Base-by-base conservation (phyloP, 345 rosid species). In the Melaleuca quinquenervia region DNA sequence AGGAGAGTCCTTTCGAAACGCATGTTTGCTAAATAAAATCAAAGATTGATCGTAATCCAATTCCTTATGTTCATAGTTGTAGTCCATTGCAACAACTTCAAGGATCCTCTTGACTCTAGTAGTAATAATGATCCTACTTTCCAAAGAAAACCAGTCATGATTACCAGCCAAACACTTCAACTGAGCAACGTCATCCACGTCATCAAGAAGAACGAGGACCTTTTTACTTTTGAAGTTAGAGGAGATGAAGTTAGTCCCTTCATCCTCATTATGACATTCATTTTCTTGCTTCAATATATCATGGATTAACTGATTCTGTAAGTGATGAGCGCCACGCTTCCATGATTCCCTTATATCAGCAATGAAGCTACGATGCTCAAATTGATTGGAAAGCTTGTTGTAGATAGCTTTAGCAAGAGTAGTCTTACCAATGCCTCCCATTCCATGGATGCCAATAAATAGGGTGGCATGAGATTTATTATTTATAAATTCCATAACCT, bases 41-140 rank as follows among this genome's bases (percentile, higher is more conserved):
- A 27, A 3, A 1, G 74, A 27, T 6, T 27, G 41, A 6, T 60
- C 0, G 0, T 14, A 0, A 14, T 60, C 74, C 41, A 60, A 0
- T 60, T 0, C 41, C 41, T 3, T 0, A 14, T 2, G 74, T 0
- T 14, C 20, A 60, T 60, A 14, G 41, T 41, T 41, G 41, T 2
- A 2, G 41, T 41, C 41, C 41, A 41, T 41, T 41, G 41, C 41
- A 41, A 41, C 41, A 41, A 41, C 41, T 41, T 41, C 41, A 41
- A 41, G 41, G 41, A 41, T 41, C 4, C 4, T 41, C 41, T 41
- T 41, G 41, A 41, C 41, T 41, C 41, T 41, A 4, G 3, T 41
- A 41, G 41, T 41, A 41, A 41, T 41, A 41, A 41, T 41, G 41
- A 41, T 41, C 4, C 41, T 41, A 41, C 41, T 41, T 41, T 4